A percentile compares a stretch with the other conserved stretches of the same genome.
Evolutionary conservation across 1,284 basidiomycete genomes (phyloP).

Genomic region (Ustilago cynodontis): DNA sequence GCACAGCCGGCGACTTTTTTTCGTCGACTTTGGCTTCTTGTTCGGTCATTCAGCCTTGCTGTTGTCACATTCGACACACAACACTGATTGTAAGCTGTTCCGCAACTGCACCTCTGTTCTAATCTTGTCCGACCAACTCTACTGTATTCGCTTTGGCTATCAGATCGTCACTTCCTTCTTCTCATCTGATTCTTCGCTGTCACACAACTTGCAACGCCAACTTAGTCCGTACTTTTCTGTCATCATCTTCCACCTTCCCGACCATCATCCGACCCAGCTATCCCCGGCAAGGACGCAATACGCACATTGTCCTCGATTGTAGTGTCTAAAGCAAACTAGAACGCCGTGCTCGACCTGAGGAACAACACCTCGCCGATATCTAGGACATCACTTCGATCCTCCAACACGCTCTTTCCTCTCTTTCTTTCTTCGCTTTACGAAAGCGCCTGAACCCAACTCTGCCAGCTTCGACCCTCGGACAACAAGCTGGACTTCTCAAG

Average conservation of each 20-base stretch:
- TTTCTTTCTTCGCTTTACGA: background rate
- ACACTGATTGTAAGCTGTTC: too few species aligned
- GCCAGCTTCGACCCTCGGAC: background rate
- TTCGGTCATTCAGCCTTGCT: background rate
- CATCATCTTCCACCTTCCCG: background rate
- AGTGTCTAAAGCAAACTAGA: background rate
- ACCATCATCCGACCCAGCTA: background rate
- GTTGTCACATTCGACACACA: background rate
- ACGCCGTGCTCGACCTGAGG: background rate
- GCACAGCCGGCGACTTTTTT: constrained; percentile 19
- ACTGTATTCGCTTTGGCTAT: background rate
- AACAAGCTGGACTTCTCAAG: background rate
- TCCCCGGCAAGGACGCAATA: background rate
- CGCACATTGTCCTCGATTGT: background rate
- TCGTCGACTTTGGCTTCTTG: background rate
- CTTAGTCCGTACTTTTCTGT: too few species aligned
- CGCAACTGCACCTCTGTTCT: too few species aligned
- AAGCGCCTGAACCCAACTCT: background rate
- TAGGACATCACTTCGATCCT: background rate
- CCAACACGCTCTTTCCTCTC: too few species aligned
- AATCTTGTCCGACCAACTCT: background rate
- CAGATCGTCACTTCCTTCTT: background rate
- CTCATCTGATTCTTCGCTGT: background rate
- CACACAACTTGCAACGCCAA: too few species aligned
- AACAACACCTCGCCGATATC: background rate